Evolutionary conservation across 805 yeast species (phyloP).

Genomic region (Lachancea thermotolerans): DNA sequence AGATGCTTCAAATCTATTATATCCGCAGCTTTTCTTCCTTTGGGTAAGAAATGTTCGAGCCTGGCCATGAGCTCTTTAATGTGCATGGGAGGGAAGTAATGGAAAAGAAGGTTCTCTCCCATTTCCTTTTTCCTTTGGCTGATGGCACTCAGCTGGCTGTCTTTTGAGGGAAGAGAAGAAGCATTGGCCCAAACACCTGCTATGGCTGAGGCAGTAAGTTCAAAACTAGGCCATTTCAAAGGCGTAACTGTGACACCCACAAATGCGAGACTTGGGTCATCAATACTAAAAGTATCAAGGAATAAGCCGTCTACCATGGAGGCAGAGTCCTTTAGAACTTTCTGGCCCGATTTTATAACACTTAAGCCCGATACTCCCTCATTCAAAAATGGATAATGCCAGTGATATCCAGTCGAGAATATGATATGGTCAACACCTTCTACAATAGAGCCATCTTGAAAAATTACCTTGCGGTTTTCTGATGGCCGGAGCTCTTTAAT

Average conservation of each 20-base stretch:
- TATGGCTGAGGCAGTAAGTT: constrained; percentile 46
- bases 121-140: constrained; percentile 18
- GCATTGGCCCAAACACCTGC: constrained; percentile 51
- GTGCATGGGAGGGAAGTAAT: constrained; percentile 27
- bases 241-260: constrained; percentile 38
- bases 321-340: constrained; percentile 10
- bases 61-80: constrained; percentile 8
- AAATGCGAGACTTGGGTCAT: constrained; percentile 41
- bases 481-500: constrained; percentile 24
- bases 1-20: constrained; percentile 13
- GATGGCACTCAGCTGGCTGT: constrained; percentile 37
- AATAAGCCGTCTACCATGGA: constrained; percentile 36
- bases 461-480: constrained; percentile 21
- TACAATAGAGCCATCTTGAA: constrained; percentile 31
- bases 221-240: constrained; percentile 44
- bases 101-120: constrained; percentile 27
- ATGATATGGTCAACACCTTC: constrained; percentile 25
- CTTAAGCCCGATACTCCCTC: constrained; percentile 3
- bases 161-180: constrained; percentile 34
- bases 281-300: constrained; percentile 38
- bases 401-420: constrained; percentile 43
- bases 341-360: constrained; percentile 1
- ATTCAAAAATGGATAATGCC: constrained; percentile 18
- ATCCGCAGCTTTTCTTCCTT: constrained; percentile 7
- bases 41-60: constrained; percentile 9